Conservation (phyloP, 2,329 filamentous ascomycete genomes). For the Beauveria scarabaeidicola region DNA sequence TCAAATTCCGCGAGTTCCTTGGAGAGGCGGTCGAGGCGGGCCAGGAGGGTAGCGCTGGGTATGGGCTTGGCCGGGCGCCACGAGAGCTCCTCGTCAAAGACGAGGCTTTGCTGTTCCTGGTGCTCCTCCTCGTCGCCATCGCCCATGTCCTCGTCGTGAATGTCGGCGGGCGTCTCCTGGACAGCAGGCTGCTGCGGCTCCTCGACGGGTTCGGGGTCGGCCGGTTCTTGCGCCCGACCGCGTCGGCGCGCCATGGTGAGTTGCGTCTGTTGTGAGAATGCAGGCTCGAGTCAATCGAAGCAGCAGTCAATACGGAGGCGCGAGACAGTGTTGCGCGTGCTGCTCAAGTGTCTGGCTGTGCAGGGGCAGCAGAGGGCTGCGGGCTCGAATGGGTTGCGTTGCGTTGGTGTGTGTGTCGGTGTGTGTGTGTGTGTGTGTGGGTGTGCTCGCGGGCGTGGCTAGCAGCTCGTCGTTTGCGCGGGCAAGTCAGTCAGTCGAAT, state of each 20-base stretch:
- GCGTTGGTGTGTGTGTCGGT: background rate
- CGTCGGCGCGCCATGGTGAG: slow-evolving; percentile 30
- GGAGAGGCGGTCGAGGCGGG: slow-evolving; percentile 69
- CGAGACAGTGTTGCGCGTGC: background rate
- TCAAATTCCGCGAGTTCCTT: slow-evolving; percentile 80
- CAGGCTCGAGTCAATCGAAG: background rate
- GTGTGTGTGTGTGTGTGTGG: background rate
- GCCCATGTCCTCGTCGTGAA: slow-evolving; percentile 13
- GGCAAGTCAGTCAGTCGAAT: background rate
- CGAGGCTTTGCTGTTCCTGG: slow-evolving; percentile 38
- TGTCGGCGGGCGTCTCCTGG: slow-evolving; percentile 14
- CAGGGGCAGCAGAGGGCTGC: background rate
- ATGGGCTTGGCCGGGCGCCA: slow-evolving; percentile 92
- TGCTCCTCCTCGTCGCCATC: slow-evolving; percentile 19
- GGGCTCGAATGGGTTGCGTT: no score
- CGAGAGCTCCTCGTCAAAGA: slow-evolving; percentile 78
- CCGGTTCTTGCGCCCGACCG: slow-evolving; percentile 20
- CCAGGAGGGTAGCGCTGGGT: slow-evolving; percentile 69
- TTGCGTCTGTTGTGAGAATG: slow-evolving; percentile 10
- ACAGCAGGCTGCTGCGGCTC: slow-evolving; percentile 11
- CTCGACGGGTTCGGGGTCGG: slow-evolving; percentile 5
- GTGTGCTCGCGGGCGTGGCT: background rate
- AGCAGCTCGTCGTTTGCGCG: background rate
- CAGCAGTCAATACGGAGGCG: background rate
- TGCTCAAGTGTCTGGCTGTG: background rate